These are phyloP conservation scores for Apiospora saccharicola DNA, from an alignment of 2,329 filamentous ascomycete species.

Conservation along the genomic window DNA sequence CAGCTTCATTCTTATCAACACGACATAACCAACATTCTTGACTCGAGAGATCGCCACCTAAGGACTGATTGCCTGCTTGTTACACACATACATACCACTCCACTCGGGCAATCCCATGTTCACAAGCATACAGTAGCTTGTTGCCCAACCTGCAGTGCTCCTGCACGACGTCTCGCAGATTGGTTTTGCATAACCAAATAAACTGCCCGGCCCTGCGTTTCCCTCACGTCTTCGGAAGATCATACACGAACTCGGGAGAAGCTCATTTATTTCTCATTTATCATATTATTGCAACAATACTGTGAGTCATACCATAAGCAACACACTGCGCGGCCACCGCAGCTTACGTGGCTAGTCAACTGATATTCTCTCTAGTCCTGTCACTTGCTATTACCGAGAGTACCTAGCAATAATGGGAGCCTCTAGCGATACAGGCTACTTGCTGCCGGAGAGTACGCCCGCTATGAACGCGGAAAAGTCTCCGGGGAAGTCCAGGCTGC, in stretches of 20 bases:
- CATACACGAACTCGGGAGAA: constrained; percentile 5
- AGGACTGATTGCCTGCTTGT: neutral
- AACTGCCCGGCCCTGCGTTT: neutral
- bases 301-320: neutral
- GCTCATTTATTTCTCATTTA: neutral
- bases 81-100: constrained; percentile 6
- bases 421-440: neutral
- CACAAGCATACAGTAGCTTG: neutral
- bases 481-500: neutral
- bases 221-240: neutral
- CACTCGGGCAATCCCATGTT: neutral
- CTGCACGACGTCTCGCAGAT: neutral
- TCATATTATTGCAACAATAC: neutral
- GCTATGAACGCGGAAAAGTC: neutral
- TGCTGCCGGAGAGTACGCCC: neutral
- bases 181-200: neutral
- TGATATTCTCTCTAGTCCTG: neutral
- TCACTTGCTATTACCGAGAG: neutral
- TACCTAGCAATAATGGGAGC: constrained; percentile 7
- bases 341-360: neutral
- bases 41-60: neutral
- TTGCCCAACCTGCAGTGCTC: neutral
- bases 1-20: constrained; percentile 9
- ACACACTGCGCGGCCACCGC: neutral
- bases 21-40: neutral